A percentile compares a stretch with the other conserved stretches of the same genome.
Conservation (phyloP, 805 yeast species). For the Pichia kluyveri region DNA sequence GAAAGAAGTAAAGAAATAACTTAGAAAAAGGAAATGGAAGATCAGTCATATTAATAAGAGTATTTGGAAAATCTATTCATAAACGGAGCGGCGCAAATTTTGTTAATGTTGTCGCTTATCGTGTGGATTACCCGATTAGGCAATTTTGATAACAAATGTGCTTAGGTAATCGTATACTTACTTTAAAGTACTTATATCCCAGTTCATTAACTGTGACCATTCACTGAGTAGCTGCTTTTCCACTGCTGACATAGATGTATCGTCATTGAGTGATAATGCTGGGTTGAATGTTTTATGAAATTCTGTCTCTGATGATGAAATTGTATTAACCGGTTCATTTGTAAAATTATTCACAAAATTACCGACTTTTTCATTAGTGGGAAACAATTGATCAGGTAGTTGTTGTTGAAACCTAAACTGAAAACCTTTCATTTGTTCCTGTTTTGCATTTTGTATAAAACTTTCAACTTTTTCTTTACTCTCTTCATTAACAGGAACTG, state of each 20-base stretch:
- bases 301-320: too few relatives aligned
- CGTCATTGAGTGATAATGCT: neutral
- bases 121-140: neutral
- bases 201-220: neutral
- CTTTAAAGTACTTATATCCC: neutral
- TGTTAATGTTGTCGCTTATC: neutral
- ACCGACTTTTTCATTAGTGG: too few relatives aligned
- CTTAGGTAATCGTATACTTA: too few relatives aligned
- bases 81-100: too few relatives aligned
- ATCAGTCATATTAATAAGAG: too few relatives aligned
- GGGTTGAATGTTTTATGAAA: too few relatives aligned
- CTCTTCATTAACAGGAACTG: neutral
- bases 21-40: too few relatives aligned
- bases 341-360: too few relatives aligned
- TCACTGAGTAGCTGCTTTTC: neutral
- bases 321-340: too few relatives aligned
- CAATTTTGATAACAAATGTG: neutral
- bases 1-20: too few relatives aligned
- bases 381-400: too few relatives aligned
- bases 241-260: neutral
- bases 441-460: neutral
- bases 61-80: too few relatives aligned
- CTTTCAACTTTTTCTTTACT: neutral
- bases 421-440: neutral
- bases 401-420: neutral